These are phyloP conservation scores for Aegilops bicornis DNA, from an alignment of 176 grass and related monocot genomes.

Conservation along the genomic window DNA sequence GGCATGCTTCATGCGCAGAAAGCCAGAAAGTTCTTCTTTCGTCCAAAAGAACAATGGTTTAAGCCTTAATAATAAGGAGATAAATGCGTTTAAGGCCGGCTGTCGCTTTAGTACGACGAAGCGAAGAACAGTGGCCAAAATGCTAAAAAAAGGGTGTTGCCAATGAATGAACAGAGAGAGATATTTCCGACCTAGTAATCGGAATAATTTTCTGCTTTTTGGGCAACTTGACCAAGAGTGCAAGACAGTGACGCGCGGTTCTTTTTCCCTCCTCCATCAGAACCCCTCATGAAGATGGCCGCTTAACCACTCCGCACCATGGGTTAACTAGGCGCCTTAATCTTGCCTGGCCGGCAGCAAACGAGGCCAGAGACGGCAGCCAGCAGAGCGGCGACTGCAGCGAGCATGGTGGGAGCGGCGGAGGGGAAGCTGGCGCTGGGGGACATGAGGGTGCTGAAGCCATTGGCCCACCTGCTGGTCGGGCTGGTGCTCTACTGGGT, in stretches of 20 bases:
- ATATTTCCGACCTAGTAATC: neutral
- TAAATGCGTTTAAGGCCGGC: neutral
- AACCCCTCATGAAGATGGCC: neutral
- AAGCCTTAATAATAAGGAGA: neutral
- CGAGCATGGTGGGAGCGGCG: neutral
- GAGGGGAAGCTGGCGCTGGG: neutral
- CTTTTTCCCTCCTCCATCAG: neutral
- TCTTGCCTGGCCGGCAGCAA: neutral
- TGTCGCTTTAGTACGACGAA: conserved; percentile 1
- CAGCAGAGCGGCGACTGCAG: neutral
- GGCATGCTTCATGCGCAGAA: too few relatives aligned
- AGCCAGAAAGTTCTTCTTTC: neutral
- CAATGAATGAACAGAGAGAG: conserved; percentile 10
- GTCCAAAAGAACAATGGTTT: neutral
- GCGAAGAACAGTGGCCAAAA: neutral
- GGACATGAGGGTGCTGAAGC: conserved; percentile 42
- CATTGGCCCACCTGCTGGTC: conserved; percentile 59
- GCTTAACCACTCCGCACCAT: conserved; percentile 7
- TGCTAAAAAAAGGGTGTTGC: neutral
- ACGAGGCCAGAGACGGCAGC: neutral
- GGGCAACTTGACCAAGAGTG: neutral
- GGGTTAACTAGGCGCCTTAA: neutral
- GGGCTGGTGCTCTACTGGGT: conserved; percentile 63
- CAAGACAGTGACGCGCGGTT: conserved; percentile 17
- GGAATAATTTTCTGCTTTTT: conserved; percentile 3